Evolutionary conservation across 306 rosid genomes (phyloP).

Genomic region (Chamaecrista fasciculata): DNA sequence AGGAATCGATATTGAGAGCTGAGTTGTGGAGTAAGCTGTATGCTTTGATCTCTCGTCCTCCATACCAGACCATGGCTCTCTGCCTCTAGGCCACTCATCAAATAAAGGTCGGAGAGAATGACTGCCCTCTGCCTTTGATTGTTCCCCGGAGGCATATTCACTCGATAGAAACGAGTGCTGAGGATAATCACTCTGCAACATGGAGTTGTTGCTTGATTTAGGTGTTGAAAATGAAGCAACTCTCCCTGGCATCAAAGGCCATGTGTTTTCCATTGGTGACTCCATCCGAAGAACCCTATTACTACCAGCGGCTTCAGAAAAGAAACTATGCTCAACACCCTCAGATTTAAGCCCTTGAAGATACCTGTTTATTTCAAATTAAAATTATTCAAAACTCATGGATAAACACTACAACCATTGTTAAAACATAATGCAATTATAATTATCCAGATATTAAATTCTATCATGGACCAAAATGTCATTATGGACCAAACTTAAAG

Average conservation of each 20-base stretch:
- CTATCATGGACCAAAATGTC: background rate
- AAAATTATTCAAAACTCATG: slow-evolving; percentile 14
- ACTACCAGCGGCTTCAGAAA: slow-evolving; percentile 38
- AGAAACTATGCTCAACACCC: slow-evolving; percentile 32
- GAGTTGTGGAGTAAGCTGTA: slow-evolving; percentile 39
- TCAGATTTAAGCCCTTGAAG: slow-evolving; percentile 40
- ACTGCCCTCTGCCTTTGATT: slow-evolving; percentile 31
- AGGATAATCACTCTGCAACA: slow-evolving; percentile 37
- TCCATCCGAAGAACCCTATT: slow-evolving; percentile 35
- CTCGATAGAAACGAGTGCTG: slow-evolving; percentile 37
- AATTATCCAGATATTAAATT: background rate
- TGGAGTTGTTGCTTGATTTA: slow-evolving; percentile 31
- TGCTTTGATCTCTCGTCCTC: slow-evolving; percentile 40
- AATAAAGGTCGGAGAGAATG: slow-evolving; percentile 39
- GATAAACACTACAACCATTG: background rate
- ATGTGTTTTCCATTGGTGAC: slow-evolving; percentile 37
- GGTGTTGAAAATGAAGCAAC: slow-evolving; percentile 36
- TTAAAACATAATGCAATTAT: background rate
- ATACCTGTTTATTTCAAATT: slow-evolving; percentile 35
- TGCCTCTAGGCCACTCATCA: slow-evolving; percentile 43
- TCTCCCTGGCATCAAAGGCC: slow-evolving; percentile 39
- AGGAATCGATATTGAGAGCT: slow-evolving; percentile 42
- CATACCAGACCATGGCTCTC: slow-evolving; percentile 37
- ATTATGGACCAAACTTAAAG: background rate
- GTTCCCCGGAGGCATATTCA: slow-evolving; percentile 36